Evolutionary conservation across 495 filamentous ascomycete genomes (phyloP).

Genomic region (Penicillium nucicola): DNA sequence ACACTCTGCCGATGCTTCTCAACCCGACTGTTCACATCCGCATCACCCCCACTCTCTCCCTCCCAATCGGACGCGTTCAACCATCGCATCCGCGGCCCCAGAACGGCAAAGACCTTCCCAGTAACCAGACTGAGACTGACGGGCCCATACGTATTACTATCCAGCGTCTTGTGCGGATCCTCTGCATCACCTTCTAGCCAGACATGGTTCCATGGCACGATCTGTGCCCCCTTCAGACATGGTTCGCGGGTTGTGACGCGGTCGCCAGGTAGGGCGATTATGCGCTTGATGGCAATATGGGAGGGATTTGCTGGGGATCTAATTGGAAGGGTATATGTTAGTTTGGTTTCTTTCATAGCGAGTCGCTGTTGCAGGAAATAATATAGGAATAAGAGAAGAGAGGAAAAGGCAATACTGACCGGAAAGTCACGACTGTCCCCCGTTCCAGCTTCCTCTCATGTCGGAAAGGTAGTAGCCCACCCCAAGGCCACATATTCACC

Average conservation of each 20-base stretch:
- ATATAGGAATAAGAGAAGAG: neutral
- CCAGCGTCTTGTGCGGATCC: conserved; percentile 52
- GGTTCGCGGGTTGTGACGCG: conserved; percentile 58
- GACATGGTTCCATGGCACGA: conserved; percentile 67
- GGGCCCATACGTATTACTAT: conserved; percentile 77
- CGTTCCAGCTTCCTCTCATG: conserved; percentile 39
- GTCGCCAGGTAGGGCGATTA: conserved; percentile 70
- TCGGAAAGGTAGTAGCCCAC: conserved; percentile 37
- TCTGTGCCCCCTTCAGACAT: conserved; percentile 52
- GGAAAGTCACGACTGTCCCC: conserved; percentile 55
- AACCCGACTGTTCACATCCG: conserved; percentile 11
- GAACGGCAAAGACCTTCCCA: conserved; percentile 58
- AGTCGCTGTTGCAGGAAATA: neutral
- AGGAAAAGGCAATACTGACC: conserved; percentile 26
- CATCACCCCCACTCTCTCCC: conserved; percentile 22
- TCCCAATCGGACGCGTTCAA: conserved; percentile 43
- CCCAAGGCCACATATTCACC: conserved; percentile 45
- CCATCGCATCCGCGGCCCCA: conserved; percentile 56
- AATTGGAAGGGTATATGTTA: neutral
- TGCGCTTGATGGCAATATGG: conserved; percentile 61
- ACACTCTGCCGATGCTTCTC: conserved; percentile 40
- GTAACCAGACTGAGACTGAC: conserved; percentile 58
- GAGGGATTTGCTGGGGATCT: conserved; percentile 64
- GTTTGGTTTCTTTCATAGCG: neutral
- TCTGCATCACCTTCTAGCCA: conserved; percentile 75